Conservation (phyloP, 2,329 filamentous ascomycete genomes). For the Akanthomyces uredinophilus region DNA sequence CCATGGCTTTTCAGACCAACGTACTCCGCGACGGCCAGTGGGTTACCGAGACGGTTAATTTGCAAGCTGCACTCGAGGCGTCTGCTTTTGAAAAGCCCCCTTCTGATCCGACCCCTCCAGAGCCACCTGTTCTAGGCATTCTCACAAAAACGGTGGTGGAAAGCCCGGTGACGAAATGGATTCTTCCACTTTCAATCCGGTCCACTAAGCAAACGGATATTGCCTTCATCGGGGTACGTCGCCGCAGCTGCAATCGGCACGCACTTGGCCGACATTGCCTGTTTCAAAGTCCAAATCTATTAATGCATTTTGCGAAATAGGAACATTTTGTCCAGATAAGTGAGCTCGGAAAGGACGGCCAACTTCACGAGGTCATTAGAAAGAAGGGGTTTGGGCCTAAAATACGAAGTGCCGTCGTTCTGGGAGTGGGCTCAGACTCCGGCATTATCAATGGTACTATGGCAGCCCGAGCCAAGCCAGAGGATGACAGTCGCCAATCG, state of each 20-base stretch:
- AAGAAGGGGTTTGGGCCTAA: slow-evolving; percentile 74
- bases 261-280: not conserved
- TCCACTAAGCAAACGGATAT: slow-evolving; percentile 70
- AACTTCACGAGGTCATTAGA: slow-evolving; percentile 68
- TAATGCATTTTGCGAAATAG: slow-evolving; percentile 32
- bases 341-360: slow-evolving; percentile 63
- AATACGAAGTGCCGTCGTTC: slow-evolving; percentile 73
- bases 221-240: slow-evolving; percentile 72
- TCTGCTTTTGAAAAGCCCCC: slow-evolving; percentile 28
- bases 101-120: slow-evolving; percentile 25
- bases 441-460: slow-evolving; percentile 20
- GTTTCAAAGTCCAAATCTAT: not conserved
- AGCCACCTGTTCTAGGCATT: slow-evolving; percentile 59
- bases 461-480: slow-evolving; percentile 29
- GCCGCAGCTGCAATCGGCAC: not conserved
- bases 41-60: slow-evolving; percentile 48
- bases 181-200: slow-evolving; percentile 75
- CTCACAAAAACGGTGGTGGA: slow-evolving; percentile 73
- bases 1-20: slow-evolving; percentile 48
- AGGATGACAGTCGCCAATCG: slow-evolving; percentile 37
- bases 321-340: slow-evolving; percentile 77
- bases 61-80: slow-evolving; percentile 38
- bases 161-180: slow-evolving; percentile 69
- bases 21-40: slow-evolving; percentile 51
- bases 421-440: slow-evolving; percentile 51